A percentile compares a stretch with the other conserved stretches of the same genome.
Conservation (phyloP, 2,329 filamentous ascomycete genomes). For the Colletotrichum sp. region DNA sequence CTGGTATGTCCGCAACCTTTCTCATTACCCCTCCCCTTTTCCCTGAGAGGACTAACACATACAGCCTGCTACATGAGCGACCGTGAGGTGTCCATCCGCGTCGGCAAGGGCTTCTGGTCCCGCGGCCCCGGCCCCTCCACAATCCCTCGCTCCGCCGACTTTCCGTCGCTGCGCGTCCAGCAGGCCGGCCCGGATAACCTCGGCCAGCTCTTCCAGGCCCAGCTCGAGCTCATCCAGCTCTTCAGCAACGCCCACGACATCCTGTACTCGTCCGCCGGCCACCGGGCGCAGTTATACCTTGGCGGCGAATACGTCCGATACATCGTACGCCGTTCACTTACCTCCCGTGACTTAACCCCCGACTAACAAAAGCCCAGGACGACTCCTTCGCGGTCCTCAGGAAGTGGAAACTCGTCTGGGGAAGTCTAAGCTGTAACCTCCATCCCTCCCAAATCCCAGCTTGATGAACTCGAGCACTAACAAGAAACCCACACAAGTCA, state of each 20-base stretch:
- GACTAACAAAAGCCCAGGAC: constrained; percentile 40
- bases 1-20: constrained; percentile 39
- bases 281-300: constrained; percentile 71
- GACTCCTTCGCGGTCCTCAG: constrained; percentile 73
- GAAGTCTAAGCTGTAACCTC: constrained; percentile 62
- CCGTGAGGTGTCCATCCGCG: constrained; percentile 70
- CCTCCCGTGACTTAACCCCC: too few relatives aligned
- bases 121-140: constrained; percentile 71
- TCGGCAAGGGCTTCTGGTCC: constrained; percentile 77
- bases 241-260: constrained; percentile 78
- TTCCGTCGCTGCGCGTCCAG: constrained; percentile 66
- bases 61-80: constrained; percentile 68
- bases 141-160: constrained; percentile 67
- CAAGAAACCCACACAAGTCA: constrained; percentile 42
- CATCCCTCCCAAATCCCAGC: neutral
- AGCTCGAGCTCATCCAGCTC: constrained; percentile 72
- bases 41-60: neutral
- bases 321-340: constrained; percentile 42
- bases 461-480: neutral
- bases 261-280: constrained; percentile 72
- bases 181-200: constrained; percentile 67
- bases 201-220: constrained; percentile 72
- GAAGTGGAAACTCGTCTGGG: constrained; percentile 74
- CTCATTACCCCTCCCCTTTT: neutral
- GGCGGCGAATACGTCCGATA: constrained; percentile 77